Evolutionary conservation across 1,284 basidiomycete genomes (phyloP), one percentile per base, ranked within the genome.

Genomic region (Mycena sp.): DNA sequence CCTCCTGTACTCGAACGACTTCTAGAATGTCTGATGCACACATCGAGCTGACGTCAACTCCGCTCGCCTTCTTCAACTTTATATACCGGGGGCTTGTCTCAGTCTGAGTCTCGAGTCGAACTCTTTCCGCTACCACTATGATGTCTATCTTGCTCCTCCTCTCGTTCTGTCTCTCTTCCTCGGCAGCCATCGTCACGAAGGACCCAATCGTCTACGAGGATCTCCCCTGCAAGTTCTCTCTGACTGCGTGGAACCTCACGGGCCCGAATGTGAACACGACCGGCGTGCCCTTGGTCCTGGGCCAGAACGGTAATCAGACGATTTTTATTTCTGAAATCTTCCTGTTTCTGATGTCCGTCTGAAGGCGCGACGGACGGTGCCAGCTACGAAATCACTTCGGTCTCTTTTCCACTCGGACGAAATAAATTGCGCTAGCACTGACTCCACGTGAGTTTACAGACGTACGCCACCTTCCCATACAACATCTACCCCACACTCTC

Each of bases 281-380:
- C 1, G 81, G 80, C 1, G 74, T 69, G 6, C 80, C 81, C 12
- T 67, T 83, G 28, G 81, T 83, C 7, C 73, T 83, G n/a, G 81
- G 80, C 17, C 73, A 77, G 58, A 73, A 74, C 41, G 80, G 80
- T 78, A 58, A 55, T 67, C 12, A 32, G n/a, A 11, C 9, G 51
- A 4, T n/a, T 46, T 61, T 45, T 16, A 11, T 21, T 11, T 21
- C 29, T 21, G 10, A 49, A 32, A n/a, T n/a, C n/a, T n/a, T n/a
- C n/a, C n/a, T n/a, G n/a, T n/a, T n/a, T n/a, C n/a, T 21, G 16
- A 21, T 6, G 28, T 10, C 21, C 56, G 35, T 28, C 23, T 35
- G 46, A 26, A 26, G 53, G 41, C 11, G 29, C 21, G 7, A 28
- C 21, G 25, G 44, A 48, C 1, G 80, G 79, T 14, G 67, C 76